Base-by-base conservation (phyloP, 345 rosid genomes). In the Eucalyptus melliodora region DNA sequence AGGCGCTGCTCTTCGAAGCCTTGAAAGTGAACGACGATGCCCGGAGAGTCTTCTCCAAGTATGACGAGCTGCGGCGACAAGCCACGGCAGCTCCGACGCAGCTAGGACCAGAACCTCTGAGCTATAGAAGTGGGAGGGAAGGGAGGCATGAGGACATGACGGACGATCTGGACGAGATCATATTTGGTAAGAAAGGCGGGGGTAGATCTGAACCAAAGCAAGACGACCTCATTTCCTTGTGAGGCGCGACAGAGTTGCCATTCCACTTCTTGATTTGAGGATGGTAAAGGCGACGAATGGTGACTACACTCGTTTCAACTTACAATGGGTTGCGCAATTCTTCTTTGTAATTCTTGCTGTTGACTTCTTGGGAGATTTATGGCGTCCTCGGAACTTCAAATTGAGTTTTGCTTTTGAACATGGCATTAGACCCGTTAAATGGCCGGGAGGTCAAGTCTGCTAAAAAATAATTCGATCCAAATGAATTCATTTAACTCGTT, bases 141-240 rank as follows among this genome's bases (percentile, higher is more conserved):
- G 10, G 95, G 87, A 93, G 94, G 93, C 94, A 91, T 4, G 97
- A 96, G 37, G 96, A 94, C 90, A 92, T 95, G 97, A 94, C 95
- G 96, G 99, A 96, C 92, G 99, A 97, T 90, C 97, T 97, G 11
- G 98, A 97, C 87, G 97, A 97, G 89, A 96, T 96, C 97, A 96
- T 96, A 88, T 95, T 96, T 42, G 98, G 98, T 51, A 93, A 95
- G 95, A 96, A 96, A 91, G 45, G 83, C 83, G 91, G 95, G 9
- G 92, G 92, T 42, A 92, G 93, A 31, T 87, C 94, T 12, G 93
- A 93, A 65, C 67, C 96, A n/a, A 87, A 97, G 5, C 96, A 94
- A 91, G 95, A 95, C 72, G 99, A 96, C 94, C 95, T 96, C 90
- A 96, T 96, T 91, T 87, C 88, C 82, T 92, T 96, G 91, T 95